Base-by-base conservation (phyloP, 257 asterid genomes). In the Jasminum sambac region DNA sequence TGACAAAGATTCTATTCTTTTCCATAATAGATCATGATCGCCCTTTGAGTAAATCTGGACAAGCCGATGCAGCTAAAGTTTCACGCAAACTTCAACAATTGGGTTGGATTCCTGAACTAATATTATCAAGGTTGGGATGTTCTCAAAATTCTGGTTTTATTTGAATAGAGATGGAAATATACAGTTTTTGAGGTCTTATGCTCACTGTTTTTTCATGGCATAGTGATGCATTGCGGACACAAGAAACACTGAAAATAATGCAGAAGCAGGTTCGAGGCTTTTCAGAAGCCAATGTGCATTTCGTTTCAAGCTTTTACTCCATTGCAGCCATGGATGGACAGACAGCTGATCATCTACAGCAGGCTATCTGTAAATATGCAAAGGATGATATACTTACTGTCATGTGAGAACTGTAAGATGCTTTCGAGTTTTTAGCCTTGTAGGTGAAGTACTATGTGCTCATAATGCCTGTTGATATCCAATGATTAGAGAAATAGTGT, bases 301-400 rank as follows among this genome's bases (percentile, higher is more conserved):
- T 88, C 73, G 77, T 93, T 66, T 86, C 98, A 50, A 93, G 98
- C 81, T 93, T 93, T 83, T 93, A 93, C 83, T 87, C 97, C 2
- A 83, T 93, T 55, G 97, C 98, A 44, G 98, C 98, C 60, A 87
- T 93, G 98, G 98, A 93, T 70, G 98, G 98, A 67, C 98, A 93
- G 83, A 93, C 98, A 14, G 88, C 97, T 5, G 94, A 88, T 72
- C 98, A 93, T 74, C 95, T 93, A 72, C 88, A 77, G 43, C 85
- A 76, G 74, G 78, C 88, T 57, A 81, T 90, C 57, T 80, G 90
- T 81, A 85, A 82, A 75, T 90, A 87, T 71, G 79, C 98, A 0
- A 79, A 81, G 72, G 86, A 87, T 73, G 88, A 87, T 72, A 86
- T 93, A 74, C 77, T 82, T 66, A 90, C 98, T 10, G 83, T 93